phyloP scores from a whole-genome alignment of 1,139 yeast species.

The Eremothecium cymbalariae region DNA sequence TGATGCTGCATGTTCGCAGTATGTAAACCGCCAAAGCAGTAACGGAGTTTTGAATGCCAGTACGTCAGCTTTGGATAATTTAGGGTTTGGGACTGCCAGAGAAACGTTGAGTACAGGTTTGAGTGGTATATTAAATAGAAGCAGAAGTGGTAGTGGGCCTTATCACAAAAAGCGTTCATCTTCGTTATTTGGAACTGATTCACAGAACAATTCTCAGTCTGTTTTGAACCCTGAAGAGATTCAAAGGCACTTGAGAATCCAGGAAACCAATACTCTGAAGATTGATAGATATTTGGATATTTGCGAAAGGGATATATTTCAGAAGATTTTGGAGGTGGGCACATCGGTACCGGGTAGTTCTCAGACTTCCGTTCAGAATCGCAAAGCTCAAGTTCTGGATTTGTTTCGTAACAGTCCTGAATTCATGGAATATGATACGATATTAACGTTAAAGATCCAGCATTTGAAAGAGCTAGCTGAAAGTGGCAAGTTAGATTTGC shows the following conservation, averaged over 20 bases:
- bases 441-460: slow-evolving; percentile 20
- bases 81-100: slow-evolving; percentile 18
- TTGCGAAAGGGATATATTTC: slow-evolving; percentile 27
- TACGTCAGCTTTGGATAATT: slow-evolving; percentile 4
- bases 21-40: slow-evolving; percentile 12
- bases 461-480: slow-evolving; percentile 17
- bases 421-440: slow-evolving; percentile 24
- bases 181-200: slow-evolving; percentile 25
- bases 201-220: slow-evolving; percentile 19
- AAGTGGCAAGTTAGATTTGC: slow-evolving; percentile 19
- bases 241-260: slow-evolving; percentile 18
- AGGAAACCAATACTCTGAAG: slow-evolving; percentile 23
- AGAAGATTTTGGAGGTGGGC: slow-evolving; percentile 27
- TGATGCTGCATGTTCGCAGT: slow-evolving; percentile 26
- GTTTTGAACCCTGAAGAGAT: slow-evolving; percentile 29
- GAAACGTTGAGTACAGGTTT: slow-evolving; percentile 29
- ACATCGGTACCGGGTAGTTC: slow-evolving; percentile 22
- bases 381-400: slow-evolving; percentile 14
- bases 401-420: slow-evolving; percentile 29
- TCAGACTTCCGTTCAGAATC: slow-evolving; percentile 3
- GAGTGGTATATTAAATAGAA: slow-evolving; percentile 31
- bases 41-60: slow-evolving; percentile 8
- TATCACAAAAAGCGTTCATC: slow-evolving; percentile 22
- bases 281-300: slow-evolving; percentile 28
- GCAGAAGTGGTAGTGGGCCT: slow-evolving; percentile 29